Base-by-base conservation (phyloP, 495 filamentous ascomycete species). In the Aspergillus asperescens region DNA sequence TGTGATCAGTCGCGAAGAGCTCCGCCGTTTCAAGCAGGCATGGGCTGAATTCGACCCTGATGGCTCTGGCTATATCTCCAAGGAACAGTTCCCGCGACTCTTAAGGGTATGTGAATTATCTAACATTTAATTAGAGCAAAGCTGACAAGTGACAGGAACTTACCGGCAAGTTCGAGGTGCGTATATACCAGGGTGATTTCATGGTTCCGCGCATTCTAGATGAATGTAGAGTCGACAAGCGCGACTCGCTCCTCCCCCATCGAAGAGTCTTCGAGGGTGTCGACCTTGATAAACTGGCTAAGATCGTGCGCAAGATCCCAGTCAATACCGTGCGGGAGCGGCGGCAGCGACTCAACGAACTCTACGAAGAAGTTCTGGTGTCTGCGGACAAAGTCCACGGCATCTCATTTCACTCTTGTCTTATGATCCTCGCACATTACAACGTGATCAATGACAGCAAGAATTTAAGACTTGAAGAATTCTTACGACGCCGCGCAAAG, bases 381-480 rank as follows among this genome's bases (percentile, higher is more conserved):
- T 93, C 90, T 4, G 89, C 90, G 8, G 89, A 96, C 69, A 84
- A 84, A 0, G 85, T 88, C 48, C 81, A 84, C 40, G 93, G 93
- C 20, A 90, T 99, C 44, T 86, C 87, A 5, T 99, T 99, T 69
- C 95, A 89, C 16, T 82, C 86, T 5, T 86, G 95, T n/a, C 73
- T 99, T 41, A 91, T 99, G 88, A 95, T 95, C 50, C 77, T 99
- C 15, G 92, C 94, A 13, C 94, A 99, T 70, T 93, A 97, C 77
- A 99, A 99, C 55, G 89, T 99, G 62, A 99, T 99, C 63, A 95
- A 83, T 55, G 93, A 99, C 74, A 96, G 83, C 74, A 96, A 96
- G 75, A 93, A 89, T 70, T 69, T 99, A 58, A 82, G 82, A 28
- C 81, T 99, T 2, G 91, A 99, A 62, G 93, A 99, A 62, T 99